Base-by-base conservation (phyloP, 176 grass and related monocot genomes). In the Tillandsia fasciculata region DNA sequence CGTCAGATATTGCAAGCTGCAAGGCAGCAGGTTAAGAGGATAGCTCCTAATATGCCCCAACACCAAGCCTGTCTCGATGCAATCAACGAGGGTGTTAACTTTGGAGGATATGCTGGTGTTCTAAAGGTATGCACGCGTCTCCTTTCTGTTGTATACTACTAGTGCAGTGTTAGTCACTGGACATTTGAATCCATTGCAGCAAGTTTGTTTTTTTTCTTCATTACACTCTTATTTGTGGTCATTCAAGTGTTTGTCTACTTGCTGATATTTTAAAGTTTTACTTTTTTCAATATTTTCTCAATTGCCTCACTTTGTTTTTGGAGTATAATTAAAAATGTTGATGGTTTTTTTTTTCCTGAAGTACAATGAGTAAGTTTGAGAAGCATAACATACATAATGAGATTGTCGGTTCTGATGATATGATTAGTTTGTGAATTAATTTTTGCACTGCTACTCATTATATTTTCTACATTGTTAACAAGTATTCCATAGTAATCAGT, bases 71-170 rank as follows among this genome's bases (percentile, higher is more conserved):
- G 88, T 71, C 85, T 96, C 59, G 83, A 91, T 80, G 81, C 90
- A 27, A 70, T 96, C 26, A 88, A 91, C 80, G 86, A 91, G 78
- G 92, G 92, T 33, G 18, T 89, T 63, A 63, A 86, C 64, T 81
- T 75, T 81, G 92, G 92, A 67, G 92, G 92, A 50, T 79, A 87
- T 85, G 78, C 92, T 71, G 92, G 92, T 52, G 92, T 96, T 82
- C 20, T 85, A 27, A 91, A 96, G 88, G 92, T 96, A 70, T 65
- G 67, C 15, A 10, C 33, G 54, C 54, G 17, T 59, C 2, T 59
- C 20, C 20, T n/a, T 5, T 59, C 8, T 59, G 4, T 18, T 17
- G 54, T 59, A 59, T 59, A 59, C 20, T 8, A 8, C 14, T 14
- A 59, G n/a, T 59, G 54, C 14, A 59, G 20, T 20, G 22, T 59